Evolutionary conservation across 1,284 basidiomycete species (phyloP).

Genomic region (Trichosporon sp.): DNA sequence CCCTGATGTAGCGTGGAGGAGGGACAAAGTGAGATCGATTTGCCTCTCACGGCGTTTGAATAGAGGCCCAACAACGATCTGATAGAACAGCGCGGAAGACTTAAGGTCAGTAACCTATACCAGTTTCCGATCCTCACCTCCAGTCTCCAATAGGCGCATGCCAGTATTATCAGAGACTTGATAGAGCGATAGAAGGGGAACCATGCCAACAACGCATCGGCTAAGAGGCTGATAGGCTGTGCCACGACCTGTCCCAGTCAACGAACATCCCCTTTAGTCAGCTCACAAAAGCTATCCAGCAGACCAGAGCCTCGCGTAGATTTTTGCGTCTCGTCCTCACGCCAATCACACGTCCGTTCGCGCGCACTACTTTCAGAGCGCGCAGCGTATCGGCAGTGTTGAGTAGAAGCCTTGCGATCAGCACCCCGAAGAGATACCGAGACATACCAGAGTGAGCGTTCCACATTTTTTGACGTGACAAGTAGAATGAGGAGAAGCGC

Average conservation of each 20-base stretch:
- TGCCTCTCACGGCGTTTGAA: constrained; percentile 31
- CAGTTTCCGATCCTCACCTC: constrained; percentile 18
- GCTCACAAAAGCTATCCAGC: constrained; percentile 37
- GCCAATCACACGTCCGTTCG: constrained; percentile 33
- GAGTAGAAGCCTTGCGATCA: constrained; percentile 24
- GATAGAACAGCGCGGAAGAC: constrained; percentile 26
- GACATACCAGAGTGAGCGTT: constrained; percentile 8
- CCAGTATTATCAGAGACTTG: constrained; percentile 18
- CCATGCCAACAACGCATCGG: constrained; percentile 29
- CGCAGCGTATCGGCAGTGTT: constrained; percentile 34
- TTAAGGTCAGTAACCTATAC: constrained; percentile 5
- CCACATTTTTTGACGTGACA: neutral
- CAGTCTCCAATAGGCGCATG: constrained; percentile 22
- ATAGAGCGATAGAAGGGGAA: constrained; percentile 35
- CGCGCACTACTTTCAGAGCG: constrained; percentile 24
- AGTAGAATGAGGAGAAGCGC: neutral
- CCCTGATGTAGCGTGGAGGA: constrained; percentile 21
- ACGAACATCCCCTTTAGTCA: neutral
- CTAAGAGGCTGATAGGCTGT: constrained; percentile 8
- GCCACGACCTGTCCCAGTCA: constrained; percentile 19
- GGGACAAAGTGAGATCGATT: constrained; percentile 34
- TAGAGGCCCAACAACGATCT: constrained; percentile 18
- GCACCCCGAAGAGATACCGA: constrained; percentile 6
- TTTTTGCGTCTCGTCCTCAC: constrained; percentile 24
- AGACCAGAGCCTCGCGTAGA: constrained; percentile 26